Evolutionary conservation across 176 grass and related monocot genomes (phyloP).

Genomic region (Rhynchospora tenuis): DNA sequence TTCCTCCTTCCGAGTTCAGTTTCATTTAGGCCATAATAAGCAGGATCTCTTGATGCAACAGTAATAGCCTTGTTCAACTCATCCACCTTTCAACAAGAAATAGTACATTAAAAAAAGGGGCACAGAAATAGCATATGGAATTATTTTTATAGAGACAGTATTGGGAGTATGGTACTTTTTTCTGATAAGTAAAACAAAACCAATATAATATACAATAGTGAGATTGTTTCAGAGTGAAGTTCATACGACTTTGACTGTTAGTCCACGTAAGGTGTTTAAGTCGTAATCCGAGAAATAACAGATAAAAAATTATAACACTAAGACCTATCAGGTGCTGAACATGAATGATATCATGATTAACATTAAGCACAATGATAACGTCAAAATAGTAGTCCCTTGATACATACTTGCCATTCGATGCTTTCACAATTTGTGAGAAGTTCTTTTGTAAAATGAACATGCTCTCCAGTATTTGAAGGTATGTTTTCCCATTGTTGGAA

Average conservation of each 20-base stretch:
- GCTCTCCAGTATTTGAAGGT: slow-evolving; percentile 70
- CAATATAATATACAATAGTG: background rate
- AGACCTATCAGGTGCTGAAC: background rate
- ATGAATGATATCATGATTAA: background rate
- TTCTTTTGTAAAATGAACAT: slow-evolving; percentile 78
- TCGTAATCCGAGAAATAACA: slow-evolving; percentile 3
- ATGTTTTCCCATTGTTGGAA: slow-evolving; percentile 76
- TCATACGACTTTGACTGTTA: background rate
- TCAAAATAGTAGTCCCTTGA: background rate
- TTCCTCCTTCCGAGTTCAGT: slow-evolving; percentile 67
- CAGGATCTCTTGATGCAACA: slow-evolving; percentile 69
- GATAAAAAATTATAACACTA: background rate
- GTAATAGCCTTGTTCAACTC: slow-evolving; percentile 80
- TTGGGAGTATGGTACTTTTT: background rate
- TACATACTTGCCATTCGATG: slow-evolving; percentile 74
- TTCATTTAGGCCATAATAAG: slow-evolving; percentile 82
- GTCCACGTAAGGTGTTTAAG: background rate
- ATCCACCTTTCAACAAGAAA: slow-evolving; percentile 60
- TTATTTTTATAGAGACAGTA: background rate
- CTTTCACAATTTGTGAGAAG: slow-evolving; percentile 77
- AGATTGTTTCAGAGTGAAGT: background rate
- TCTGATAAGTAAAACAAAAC: background rate
- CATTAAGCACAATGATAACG: background rate
- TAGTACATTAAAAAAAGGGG: background rate
- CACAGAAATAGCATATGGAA: slow-evolving; percentile 18